Percentiles rank a stretch among this genome's conserved stretches.
Conservation (phyloP, 257 asterid genomes). For the Echites panduratus region DNA sequence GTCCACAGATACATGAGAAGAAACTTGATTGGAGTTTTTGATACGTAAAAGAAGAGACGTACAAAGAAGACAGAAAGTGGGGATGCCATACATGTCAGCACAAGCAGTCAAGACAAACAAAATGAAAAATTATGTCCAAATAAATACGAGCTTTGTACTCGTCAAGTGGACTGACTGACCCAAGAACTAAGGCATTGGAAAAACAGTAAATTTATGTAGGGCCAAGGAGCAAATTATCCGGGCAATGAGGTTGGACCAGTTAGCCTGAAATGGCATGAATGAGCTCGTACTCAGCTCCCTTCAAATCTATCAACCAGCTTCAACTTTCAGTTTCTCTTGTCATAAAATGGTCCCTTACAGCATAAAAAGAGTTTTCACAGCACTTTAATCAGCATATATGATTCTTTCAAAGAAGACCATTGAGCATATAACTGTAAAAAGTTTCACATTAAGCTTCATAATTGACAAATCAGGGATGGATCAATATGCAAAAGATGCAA, state of each 20-base stretch:
- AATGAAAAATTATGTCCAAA: background rate
- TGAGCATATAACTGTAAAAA: background rate
- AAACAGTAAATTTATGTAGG: background rate
- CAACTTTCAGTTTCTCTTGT: background rate
- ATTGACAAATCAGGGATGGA: conserved; percentile 3
- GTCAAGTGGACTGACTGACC: background rate
- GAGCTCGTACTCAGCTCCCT: background rate
- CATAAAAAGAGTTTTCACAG: background rate
- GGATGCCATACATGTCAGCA: conserved; percentile 3
- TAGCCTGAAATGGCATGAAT: conserved; percentile 1
- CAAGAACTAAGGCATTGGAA: background rate
- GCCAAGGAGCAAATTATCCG: background rate
- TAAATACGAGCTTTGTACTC: background rate
- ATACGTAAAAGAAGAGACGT: conserved; percentile 1
- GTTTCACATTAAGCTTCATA: background rate
- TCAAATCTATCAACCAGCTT: background rate
- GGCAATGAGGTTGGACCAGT: background rate
- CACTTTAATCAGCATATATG: background rate
- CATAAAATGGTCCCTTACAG: background rate
- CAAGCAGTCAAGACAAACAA: conserved; percentile 7
- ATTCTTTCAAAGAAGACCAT: background rate
- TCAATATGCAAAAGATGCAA: background rate
- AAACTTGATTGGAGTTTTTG: conserved; percentile 16
- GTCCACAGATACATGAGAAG: conserved; percentile 5
- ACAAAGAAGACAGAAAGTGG: conserved; percentile 12